Base-by-base conservation (phyloP, 2,329 filamentous ascomycete species). In the Diaporthe sp. region DNA sequence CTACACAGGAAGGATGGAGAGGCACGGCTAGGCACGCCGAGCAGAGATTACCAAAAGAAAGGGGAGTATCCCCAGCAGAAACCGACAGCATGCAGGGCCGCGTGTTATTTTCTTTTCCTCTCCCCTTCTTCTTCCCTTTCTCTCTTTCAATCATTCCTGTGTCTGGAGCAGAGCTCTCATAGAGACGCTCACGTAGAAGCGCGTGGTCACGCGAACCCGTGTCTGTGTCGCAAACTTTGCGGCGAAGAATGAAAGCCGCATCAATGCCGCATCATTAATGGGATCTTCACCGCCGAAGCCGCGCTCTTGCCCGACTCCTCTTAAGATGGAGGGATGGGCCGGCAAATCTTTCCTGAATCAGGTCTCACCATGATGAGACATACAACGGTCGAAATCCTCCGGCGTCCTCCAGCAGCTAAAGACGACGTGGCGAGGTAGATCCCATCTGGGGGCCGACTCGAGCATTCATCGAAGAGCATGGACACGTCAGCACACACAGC, bases 391-490 rank as follows among this genome's bases (percentile, higher is more conserved):
- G 28, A 20, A 31, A 31, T 57, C 5, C 17, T 55, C 28, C 53
- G 6, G 15, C 28, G 15, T 53, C 25, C 17, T 22, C 4, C 9
- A 42, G 25, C 20, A 49, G 15, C 28, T 22, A 4, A 25, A 25
- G 47, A 31, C 47, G 34, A 28, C 44, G 65, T 53, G 65, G 31
- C 44, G 47, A 53, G 47, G 47, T 39, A 68, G 28, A 68, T 68
- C 44, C 47, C 63, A 68, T 15, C 31, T 51, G 7, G 17, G 22
- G 65, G 34, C n/a, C 65, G 47, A 53, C 47, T 53, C 49, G 47
- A 68, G 65, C 47, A 25, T 31, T 15, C 25, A 5, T 9, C 3
- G 22, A 53, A 53, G n/a, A 28, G 10, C 34, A 13, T 37, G 65
- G 37, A 68, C 47, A 68, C 65, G 31, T 68, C 31, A 68, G 47